These are phyloP conservation scores for Phytomonas francai DNA, from an alignment of 208 protist genomes.

Conservation along the genomic window DNA sequence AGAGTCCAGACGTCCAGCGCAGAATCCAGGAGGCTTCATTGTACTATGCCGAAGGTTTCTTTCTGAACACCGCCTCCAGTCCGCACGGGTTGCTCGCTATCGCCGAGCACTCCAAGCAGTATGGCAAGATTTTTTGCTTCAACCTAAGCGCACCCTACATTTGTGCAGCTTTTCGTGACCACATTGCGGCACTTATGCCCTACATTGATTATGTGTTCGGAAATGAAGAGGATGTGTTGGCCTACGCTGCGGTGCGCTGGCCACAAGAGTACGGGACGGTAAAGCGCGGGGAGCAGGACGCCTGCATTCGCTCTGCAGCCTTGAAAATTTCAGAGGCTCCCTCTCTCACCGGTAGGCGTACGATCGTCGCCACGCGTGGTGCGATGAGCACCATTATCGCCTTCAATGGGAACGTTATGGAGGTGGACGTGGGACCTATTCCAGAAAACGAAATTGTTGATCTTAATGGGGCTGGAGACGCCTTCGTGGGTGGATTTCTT, in stretches of 20 bases:
- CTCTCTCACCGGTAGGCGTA: slow-evolving; percentile 33
- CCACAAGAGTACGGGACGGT: slow-evolving; percentile 32
- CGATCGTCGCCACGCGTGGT: slow-evolving; percentile 92
- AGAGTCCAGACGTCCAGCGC: slow-evolving; percentile 30
- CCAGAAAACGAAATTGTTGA: slow-evolving; percentile 90
- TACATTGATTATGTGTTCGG: slow-evolving; percentile 94
- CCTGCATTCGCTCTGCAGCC: slow-evolving; percentile 11
- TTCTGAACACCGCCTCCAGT: slow-evolving; percentile 91
- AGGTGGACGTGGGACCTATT: slow-evolving; percentile 46
- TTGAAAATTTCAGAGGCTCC: slow-evolving; percentile 56
- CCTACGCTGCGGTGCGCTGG: slow-evolving; percentile 56
- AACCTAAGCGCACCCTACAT: slow-evolving; percentile 96
- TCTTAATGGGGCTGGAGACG: slow-evolving; percentile 95
- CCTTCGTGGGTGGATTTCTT: slow-evolving; percentile 97
- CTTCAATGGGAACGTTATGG: slow-evolving; percentile 24
- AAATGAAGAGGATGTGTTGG: slow-evolving; percentile 90
- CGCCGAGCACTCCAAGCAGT: slow-evolving; percentile 72
- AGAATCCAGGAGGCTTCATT: slow-evolving; percentile 51
- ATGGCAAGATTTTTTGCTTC: slow-evolving; percentile 90
- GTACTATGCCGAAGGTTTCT: slow-evolving; percentile 92
- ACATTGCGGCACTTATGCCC: slow-evolving; percentile 70
- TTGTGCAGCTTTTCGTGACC: slow-evolving; percentile 78
- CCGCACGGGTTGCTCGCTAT: slow-evolving; percentile 64
- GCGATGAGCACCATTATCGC: slow-evolving; percentile 76
- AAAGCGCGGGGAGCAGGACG: background rate